These are phyloP conservation scores for Pichia sp. DNA, from an alignment of 1,139 yeast species.

Conservation along the genomic window DNA sequence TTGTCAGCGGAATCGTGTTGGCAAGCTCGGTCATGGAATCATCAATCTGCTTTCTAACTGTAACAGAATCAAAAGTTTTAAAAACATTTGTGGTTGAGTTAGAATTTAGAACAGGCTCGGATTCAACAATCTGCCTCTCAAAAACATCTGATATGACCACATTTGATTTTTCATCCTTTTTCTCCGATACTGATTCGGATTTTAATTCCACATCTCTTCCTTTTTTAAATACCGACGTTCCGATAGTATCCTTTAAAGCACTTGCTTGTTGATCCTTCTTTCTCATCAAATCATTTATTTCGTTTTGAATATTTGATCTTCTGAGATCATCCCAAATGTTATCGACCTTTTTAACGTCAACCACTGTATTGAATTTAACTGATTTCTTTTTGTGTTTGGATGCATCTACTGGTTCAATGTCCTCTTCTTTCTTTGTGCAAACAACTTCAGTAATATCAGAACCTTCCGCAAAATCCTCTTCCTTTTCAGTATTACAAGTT, in stretches of 20 bases:
- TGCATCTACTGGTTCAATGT: neutral
- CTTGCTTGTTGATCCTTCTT: neutral
- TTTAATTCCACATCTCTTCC: slow-evolving; percentile 12
- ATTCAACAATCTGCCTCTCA: slow-evolving; percentile 14
- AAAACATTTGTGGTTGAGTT: slow-evolving; percentile 1
- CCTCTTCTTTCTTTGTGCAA: neutral
- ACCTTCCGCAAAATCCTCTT: neutral
- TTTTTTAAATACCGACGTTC: slow-evolving; percentile 3
- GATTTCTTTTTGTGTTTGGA: slow-evolving; percentile 29
- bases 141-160: slow-evolving; percentile 18
- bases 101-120: neutral
- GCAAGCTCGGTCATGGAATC: neutral
- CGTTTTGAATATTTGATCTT: slow-evolving; percentile 15
- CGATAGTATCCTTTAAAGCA: too few relatives aligned
- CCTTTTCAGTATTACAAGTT: neutral
- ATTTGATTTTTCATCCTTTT: neutral
- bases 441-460: neutral
- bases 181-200: neutral
- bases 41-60: slow-evolving; percentile 5
- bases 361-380: slow-evolving; percentile 43
- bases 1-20: slow-evolving; percentile 3
- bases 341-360: slow-evolving; percentile 53
- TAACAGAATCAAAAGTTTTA: slow-evolving; percentile 5
- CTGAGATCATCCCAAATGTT: slow-evolving; percentile 44
- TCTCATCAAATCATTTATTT: neutral